These are phyloP conservation scores for Neoconidiobolus thromboides DNA, from an alignment of 371 early-diverging fungal genomes.

Conservation along the genomic window DNA sequence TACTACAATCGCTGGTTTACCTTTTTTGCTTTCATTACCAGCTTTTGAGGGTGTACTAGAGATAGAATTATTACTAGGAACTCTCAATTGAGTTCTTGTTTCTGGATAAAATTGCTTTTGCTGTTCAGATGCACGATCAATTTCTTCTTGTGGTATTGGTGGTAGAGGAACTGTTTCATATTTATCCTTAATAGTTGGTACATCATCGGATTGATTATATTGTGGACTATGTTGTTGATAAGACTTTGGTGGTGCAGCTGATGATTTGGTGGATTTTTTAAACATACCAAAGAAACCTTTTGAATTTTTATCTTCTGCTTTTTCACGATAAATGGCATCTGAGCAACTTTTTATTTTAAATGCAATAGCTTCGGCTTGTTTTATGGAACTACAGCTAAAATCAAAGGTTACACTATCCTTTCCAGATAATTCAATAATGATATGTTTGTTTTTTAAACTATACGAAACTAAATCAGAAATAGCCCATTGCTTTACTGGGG, in stretches of 20 bases:
- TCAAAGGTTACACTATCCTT: background rate
- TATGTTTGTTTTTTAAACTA: background rate
- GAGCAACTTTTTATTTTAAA: constrained; percentile 1
- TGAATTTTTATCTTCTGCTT: background rate
- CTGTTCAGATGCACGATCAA: constrained; percentile 6
- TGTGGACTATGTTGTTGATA: background rate
- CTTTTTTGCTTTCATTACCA: constrained; percentile 11
- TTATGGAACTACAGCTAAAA: constrained; percentile 2
- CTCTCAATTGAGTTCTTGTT: constrained; percentile 15
- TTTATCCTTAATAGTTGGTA: background rate
- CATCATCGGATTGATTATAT: background rate
- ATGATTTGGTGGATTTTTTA: background rate
- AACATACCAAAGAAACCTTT: background rate
- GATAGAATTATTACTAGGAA: constrained; percentile 6
- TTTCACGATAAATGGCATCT: background rate
- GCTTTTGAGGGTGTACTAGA: constrained; percentile 3
- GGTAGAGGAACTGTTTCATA: constrained; percentile 11
- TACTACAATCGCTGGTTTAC: constrained; percentile 44
- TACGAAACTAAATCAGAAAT: background rate
- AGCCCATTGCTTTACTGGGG: background rate
- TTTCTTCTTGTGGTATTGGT: constrained; percentile 7
- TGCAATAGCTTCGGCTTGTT: constrained; percentile 2
- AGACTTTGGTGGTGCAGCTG: background rate
- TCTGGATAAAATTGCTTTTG: constrained; percentile 13
- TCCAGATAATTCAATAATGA: background rate